Base-by-base conservation (phyloP, 495 filamentous ascomycete genomes). In the Hypoxylon intermedium region DNA sequence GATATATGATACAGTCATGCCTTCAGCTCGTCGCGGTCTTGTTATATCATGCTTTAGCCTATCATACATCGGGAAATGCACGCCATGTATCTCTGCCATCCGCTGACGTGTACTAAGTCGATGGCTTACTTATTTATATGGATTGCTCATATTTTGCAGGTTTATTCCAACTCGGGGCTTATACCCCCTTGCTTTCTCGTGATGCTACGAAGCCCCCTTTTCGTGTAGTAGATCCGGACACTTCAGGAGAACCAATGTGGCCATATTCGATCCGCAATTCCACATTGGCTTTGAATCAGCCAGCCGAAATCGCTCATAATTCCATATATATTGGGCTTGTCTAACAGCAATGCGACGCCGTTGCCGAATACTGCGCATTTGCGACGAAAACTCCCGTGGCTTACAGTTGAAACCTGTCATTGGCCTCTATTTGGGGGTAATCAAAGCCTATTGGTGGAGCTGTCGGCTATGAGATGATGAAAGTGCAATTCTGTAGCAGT, bases 401-500 rank as follows among this genome's bases (percentile, higher is more conserved):
- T 31, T 60, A 53, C 21, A 31, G 38, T 16, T 37, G 30, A 7
- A 12, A 59, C 20, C 18, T 31, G 34, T 13, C 16, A 40, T 47
- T n/a, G 38, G 16, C 21, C 31, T 53, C 9, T 13, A 20, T 28
- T 19, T 41, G 5, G 24, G 5, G n/a, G n/a, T 5, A 42, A 1
- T 30, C 15, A 7, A 20, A 44, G 18, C 33, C 23, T 46, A 54
- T 53, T 61, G 50, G 58, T 44, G 24, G 50, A 16, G n/a, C 16
- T 41, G 12, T 28, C 9, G 12, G 48, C 18, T 7, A 7, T 7
- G 5, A 15, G 6, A 37, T 12, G 18, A 9, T 1, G 38, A 54
- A 55, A 38, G 20, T 55, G 51, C 38, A 55, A 3, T 55, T 62
- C 40, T 5, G 51, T 62, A 51, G 12, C 44, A 16, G 24, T 42